Evolutionary conservation across 345 rosid species (phyloP), one percentile per base, ranked within the genome.

Genomic region (Brassica carinata): DNA sequence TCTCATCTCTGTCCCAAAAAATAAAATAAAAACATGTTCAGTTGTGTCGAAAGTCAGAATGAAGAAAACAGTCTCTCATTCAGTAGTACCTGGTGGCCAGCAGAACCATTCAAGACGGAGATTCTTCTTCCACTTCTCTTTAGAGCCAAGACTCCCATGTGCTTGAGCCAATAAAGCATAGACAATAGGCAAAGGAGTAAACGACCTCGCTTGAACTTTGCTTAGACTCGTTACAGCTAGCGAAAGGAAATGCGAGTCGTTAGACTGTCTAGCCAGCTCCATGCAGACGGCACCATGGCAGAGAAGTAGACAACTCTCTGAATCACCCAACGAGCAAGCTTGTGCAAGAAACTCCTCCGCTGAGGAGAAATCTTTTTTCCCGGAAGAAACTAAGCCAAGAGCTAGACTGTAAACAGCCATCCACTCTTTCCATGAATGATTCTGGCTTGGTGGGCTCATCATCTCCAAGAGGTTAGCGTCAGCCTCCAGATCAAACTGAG

Each of bases 81-180:
- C 69, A 59, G 30, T 75, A 58, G 36, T 76, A 93, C 97, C 99
- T 90, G 96, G 97, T 67, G 97, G 87, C 99, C 99, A 96, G 74
- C 97, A 86, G 79, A 78, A 87, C 97, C 97, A 96, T 83, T 96
- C 98, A 18, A 80, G 87, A 57, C 89, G 91, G 76, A 96, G 94
- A 78, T 87, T 86, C 81, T 83, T 82, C 89, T 84, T 88, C 99
- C 99, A 92, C 51, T 86, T 90, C 74, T 85, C 86, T 85, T 84
- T 87, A 57, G 89, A 92, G 71, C 89, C 91, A 74, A 89, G 87
- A 82, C 99, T 93, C 74, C 98, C 99, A 83, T 92, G 93, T 72
- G 89, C 94, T 87, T 89, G 98, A 67, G 97, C 99, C 59, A 91
- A 83, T 85, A 96, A 83, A 55, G 87, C 62, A 67, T 90, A 91